Base-by-base conservation (phyloP, 163 green algal genomes). In the Picocystis sp. region DNA sequence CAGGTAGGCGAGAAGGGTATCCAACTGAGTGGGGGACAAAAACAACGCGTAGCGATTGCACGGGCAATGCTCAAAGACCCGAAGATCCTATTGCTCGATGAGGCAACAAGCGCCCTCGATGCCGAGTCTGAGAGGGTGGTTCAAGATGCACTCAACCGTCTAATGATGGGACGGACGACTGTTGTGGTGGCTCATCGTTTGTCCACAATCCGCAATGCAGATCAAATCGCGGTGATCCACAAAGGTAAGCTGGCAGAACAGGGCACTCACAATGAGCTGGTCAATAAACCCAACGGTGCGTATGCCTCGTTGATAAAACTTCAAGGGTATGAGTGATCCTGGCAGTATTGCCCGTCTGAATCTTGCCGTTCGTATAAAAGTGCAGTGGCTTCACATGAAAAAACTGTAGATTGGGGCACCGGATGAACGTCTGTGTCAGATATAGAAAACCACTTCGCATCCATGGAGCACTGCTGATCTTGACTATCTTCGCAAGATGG, bases 21-120 rank as follows among this genome's bases (percentile, higher is more conserved):
- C 43, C 78, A 93, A 73, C 71, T 95, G n/a, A 82, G 64, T 1
- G 86, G 87, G 2, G 86, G 86, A 2, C 86, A 95, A 69, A 81
- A 82, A 57, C 85, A 95, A 75, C 75, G 87, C 45, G 83, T 96
- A 53, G 81, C 84, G 1, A 85, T 96, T 22, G 87, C 87, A 2
- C 66, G 87, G 0, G 87, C 87, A 1, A 62, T 94, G 3, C 62
- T 93, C 11, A 71, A 81, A 21, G 77, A 87, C 38, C 85, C 85
- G 10, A 55, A 55, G 47, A 52, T 88, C 12, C 66, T 89, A 47
- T 67, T 95, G 43, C 81, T 92, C 15, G 83, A 93, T 47, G 83
- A 92, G 69, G 85, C 80, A 17, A 92, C 71, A 0, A 73, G 53
- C 23, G 81, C 83, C 1, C 70, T 94, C 55, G 84, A 94, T 59